phyloP scores from a whole-genome alignment of 2,329 filamentous ascomycete genomes.

The Colletotrichum cereale region DNA sequence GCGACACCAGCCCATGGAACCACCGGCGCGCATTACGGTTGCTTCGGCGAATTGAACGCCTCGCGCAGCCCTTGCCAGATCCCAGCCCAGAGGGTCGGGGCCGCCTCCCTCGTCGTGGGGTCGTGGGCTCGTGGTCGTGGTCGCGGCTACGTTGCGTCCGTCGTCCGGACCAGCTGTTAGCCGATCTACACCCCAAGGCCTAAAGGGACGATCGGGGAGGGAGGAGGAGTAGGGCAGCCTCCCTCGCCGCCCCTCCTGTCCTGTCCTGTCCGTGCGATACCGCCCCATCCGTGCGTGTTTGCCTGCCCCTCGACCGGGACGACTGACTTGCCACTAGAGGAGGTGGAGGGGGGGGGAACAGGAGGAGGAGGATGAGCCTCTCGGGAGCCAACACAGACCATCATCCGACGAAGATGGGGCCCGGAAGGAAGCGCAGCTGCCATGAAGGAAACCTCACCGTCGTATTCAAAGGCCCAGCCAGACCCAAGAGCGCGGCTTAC shows the following conservation, averaged over 20 bases:
- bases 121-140: too few species aligned
- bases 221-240: background rate
- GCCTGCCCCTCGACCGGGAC: constrained; percentile 1
- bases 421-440: constrained; percentile 3
- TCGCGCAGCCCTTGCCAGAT: constrained; percentile 32
- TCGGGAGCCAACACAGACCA: constrained; percentile 37
- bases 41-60: constrained; percentile 19
- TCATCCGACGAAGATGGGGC: constrained; percentile 24
- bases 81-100: constrained; percentile 36
- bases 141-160: constrained; percentile 17
- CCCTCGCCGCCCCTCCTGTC: background rate
- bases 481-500: constrained; percentile 5
- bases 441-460: background rate
- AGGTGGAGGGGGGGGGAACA: background rate
- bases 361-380: background rate
- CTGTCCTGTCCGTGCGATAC: constrained; percentile 8
- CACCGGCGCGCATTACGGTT: background rate
- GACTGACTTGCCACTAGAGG: background rate
- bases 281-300: constrained; percentile 19
- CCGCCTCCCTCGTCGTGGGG: constrained; percentile 26
- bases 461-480: constrained; percentile 30
- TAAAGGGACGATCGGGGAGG: background rate
- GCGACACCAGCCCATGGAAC: background rate
- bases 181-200: constrained; percentile 16
- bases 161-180: constrained; percentile 35